Evolutionary conservation across 179 eudicot genomes (phyloP).

Genomic region (Camellia oleifera): DNA sequence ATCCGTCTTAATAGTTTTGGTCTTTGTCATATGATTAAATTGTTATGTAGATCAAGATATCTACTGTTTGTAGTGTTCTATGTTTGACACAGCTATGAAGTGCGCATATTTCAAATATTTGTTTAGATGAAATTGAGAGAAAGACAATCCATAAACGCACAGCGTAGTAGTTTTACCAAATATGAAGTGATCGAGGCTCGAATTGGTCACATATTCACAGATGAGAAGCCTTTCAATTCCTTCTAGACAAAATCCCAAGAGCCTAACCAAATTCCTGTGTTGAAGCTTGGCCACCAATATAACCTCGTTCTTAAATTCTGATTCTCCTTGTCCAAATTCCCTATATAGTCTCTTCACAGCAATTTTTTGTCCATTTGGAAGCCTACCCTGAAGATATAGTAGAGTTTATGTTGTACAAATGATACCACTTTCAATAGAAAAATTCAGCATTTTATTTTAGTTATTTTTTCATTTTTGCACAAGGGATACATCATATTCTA

Average conservation of each 20-base stretch:
- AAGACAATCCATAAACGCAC: too few species aligned
- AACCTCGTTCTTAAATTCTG: neutral
- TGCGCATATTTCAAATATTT: neutral
- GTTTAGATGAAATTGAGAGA: too few species aligned
- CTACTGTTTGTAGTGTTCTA: neutral
- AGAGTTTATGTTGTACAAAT: too few species aligned
- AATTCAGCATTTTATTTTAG: neutral
- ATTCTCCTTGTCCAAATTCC: constrained; percentile 17
- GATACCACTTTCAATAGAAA: neutral
- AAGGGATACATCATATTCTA: neutral
- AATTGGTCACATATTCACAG: neutral
- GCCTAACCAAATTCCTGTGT: neutral
- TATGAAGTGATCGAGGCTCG: neutral
- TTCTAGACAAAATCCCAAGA: neutral
- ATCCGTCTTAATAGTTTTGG: too few species aligned
- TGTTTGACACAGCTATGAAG: neutral
- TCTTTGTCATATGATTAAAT: too few species aligned
- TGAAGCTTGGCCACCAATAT: neutral
- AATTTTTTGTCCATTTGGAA: neutral
- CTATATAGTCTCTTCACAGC: constrained; percentile 11
- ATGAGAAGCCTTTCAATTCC: neutral
- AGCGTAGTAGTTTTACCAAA: neutral
- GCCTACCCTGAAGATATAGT: constrained; percentile 8
- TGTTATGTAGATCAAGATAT: too few species aligned
- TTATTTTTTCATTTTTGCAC: too few species aligned